phyloP scores from a whole-genome alignment of 2,329 filamentous ascomycete species.

The Colletotrichum eremochloae region DNA sequence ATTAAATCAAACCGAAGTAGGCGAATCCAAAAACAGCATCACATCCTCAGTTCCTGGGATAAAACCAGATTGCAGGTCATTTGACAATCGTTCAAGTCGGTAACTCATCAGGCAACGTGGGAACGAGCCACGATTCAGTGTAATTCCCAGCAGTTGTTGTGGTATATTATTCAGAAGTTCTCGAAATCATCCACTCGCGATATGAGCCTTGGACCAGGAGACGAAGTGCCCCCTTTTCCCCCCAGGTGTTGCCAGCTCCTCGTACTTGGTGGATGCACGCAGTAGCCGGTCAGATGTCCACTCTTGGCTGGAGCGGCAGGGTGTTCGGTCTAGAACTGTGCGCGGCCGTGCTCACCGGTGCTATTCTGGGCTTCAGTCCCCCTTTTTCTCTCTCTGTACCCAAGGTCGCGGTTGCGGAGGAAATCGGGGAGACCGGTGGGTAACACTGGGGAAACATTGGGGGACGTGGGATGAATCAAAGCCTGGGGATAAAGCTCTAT shows the following conservation, averaged over 20 bases:
- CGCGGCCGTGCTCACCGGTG: conserved; percentile 5
- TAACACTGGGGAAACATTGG: not conserved
- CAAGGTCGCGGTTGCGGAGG: conserved; percentile 10
- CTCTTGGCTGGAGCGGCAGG: not conserved
- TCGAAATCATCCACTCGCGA: not conserved
- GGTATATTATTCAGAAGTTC: not conserved
- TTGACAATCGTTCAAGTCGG: too few species aligned
- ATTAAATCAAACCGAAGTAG: too few species aligned
- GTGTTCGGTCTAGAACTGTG: conserved; percentile 3
- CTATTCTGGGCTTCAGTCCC: not conserved
- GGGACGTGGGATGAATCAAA: not conserved
- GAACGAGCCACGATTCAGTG: not conserved
- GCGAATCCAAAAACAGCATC: too few species aligned
- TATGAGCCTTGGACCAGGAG: not conserved
- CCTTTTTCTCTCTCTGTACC: not conserved
- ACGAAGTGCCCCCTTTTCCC: not conserved
- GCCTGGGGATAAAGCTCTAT: not conserved
- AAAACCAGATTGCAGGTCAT: too few species aligned
- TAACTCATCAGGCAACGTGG: not conserved
- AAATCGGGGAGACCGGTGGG: not conserved
- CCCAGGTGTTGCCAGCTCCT: not conserved
- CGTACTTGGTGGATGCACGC: not conserved
- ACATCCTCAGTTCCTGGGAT: too few species aligned
- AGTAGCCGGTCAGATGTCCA: not conserved
- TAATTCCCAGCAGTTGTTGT: not conserved